Conservation (phyloP, 2,329 filamentous ascomycete genomes). For the Xylariaceae sp. region DNA sequence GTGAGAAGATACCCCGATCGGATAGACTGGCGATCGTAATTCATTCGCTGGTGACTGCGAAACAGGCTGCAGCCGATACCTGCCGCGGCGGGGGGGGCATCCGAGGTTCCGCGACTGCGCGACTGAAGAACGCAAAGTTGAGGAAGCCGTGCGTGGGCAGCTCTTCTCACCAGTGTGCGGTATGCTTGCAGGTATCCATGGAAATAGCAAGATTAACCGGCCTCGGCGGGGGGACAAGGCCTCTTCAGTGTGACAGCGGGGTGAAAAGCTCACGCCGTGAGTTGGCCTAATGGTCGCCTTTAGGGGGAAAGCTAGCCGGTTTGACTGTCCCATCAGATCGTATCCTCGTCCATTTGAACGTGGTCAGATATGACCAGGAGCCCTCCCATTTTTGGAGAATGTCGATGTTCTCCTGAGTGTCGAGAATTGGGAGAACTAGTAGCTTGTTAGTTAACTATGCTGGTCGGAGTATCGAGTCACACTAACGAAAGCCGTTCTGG, state of each 20-base stretch:
- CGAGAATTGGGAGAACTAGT: conserved; percentile 69
- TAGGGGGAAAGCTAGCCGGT: conserved; percentile 75
- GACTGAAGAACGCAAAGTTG: conserved; percentile 9
- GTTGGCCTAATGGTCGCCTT: conserved; percentile 37
- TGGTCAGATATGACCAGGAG: conserved; percentile 75
- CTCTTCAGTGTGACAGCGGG: conserved; percentile 5
- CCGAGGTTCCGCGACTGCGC: conserved; percentile 24
- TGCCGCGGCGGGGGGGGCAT: conserved; percentile 26
- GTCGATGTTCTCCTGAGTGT: conserved; percentile 59
- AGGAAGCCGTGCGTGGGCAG: conserved; percentile 18
- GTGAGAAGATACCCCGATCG: conserved; percentile 9
- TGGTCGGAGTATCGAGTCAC: not conserved
- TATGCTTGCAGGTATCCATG: conserved; percentile 24
- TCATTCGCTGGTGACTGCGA: conserved; percentile 7
- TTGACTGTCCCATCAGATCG: conserved; percentile 60
- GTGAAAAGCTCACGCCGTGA: conserved; percentile 5
- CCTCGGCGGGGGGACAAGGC: conserved; percentile 19
- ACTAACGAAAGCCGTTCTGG: conserved; percentile 73
- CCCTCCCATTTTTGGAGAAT: conserved; percentile 73
- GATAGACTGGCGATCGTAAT: conserved; percentile 9
- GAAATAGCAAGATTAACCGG: conserved; percentile 33
- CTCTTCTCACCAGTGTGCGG: conserved; percentile 27
- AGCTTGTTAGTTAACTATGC: conserved; percentile 25
- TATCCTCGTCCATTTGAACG: conserved; percentile 72
- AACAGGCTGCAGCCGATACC: conserved; percentile 20